Evolutionary conservation across 208 protist genomes (phyloP), one percentile per base, ranked within the genome.

Genomic region (Wallacemonas sp.): DNA sequence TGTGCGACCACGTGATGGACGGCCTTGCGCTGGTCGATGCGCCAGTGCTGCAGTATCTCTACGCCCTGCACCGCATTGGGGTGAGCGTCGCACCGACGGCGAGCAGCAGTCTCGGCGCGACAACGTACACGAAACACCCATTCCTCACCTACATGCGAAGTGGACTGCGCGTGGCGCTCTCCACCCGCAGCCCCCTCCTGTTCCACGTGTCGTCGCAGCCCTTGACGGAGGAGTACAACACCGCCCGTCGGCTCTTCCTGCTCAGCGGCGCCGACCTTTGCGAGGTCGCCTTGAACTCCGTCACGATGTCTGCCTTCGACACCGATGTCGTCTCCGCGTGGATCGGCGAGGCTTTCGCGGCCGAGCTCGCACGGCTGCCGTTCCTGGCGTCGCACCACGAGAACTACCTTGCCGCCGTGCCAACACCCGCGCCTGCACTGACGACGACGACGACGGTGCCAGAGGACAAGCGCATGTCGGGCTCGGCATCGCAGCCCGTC

Each of bases 31-130:
- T 99, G 19, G 80, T 86, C 41, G 81, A 96, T 19, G 64, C 85
- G 42, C 96, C 97, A 3, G 91, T 93, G 6, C 75, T 99, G 44
- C 93, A 99, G 85, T 99, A 99, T 73, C 84, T 99, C 17, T 99
- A 97, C 71, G 99, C 98, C 37, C 59, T 99, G 2, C 64, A 82
- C n/a, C 94, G 98, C 67, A 90, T 99, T 53, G 97, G 97, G 12
- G 74, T 99, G 21, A 84, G 92, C 24, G 92, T 99, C 78, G 98
- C 93, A 39, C 99, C 99, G 8, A 69, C 99, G 1, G 89, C 79
- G 62, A 98, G 98, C 68, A 98, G 98, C 84, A 83, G 80, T 13
- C 83, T 99, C 26, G 98, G 98, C 60, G 98, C 97, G 37, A 77
- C 98, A 1, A 66, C 78, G 26, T 98, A 99, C 63, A 55, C 82